Evolutionary conservation across 148 eudicot genomes (phyloP).

Genomic region (Spergularia bocconei): DNA sequence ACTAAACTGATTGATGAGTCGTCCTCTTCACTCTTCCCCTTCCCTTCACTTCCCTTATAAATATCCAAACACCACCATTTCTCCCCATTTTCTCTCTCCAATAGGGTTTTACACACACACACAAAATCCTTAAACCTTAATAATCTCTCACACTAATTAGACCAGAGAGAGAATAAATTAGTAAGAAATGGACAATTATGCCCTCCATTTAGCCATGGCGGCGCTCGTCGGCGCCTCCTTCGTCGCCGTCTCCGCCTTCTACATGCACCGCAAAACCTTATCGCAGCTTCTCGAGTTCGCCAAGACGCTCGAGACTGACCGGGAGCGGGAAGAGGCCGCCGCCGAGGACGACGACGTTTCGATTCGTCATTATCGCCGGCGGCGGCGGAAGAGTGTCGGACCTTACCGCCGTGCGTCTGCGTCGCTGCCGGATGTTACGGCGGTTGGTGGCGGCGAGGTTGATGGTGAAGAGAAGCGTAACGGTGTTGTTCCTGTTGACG

Average conservation of each 20-base stretch:
- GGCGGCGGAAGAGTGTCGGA: conserved; percentile 39
- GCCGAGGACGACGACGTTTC: conserved; percentile 32
- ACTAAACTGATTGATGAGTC: neutral
- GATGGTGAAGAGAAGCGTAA: conserved; percentile 50
- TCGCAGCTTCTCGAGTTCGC: conserved; percentile 88
- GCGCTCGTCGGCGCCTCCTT: conserved; percentile 92
- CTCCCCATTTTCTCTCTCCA: neutral
- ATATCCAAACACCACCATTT: conserved; percentile 10
- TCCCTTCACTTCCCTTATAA: conserved; percentile 10
- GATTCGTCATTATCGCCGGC: conserved; percentile 24
- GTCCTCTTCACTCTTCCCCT: neutral
- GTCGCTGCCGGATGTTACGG: conserved; percentile 65
- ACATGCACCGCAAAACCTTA: conserved; percentile 91
- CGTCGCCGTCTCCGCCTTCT: conserved; percentile 93
- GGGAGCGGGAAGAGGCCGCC: conserved; percentile 38
- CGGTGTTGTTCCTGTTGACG: conserved; percentile 47
- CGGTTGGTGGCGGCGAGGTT: conserved; percentile 38
- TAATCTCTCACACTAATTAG: neutral
- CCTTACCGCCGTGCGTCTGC: conserved; percentile 51
- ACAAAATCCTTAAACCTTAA: neutral
- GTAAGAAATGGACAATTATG: conserved; percentile 53
- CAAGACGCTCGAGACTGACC: conserved; percentile 55
- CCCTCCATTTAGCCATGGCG: conserved; percentile 89
- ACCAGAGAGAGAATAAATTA: conserved; percentile 1
- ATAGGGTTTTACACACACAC: conserved; percentile 19